Conservation (phyloP, 257 asterid species). For the Knoxia roxburghii region DNA sequence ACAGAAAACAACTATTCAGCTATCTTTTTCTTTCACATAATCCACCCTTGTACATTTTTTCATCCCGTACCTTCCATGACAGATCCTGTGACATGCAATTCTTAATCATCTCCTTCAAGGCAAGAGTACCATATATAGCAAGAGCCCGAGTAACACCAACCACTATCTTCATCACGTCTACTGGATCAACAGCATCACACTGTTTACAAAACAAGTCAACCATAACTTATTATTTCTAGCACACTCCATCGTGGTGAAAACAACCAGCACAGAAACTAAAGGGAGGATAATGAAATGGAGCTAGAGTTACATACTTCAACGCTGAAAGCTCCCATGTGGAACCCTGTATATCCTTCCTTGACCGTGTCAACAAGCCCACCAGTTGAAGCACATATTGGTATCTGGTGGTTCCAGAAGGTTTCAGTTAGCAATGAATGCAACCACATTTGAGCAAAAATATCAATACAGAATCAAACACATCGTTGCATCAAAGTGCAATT, state of each 20-base stretch:
- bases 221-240: background rate
- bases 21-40: too few species aligned
- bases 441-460: background rate
- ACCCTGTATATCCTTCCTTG: constrained; percentile 81
- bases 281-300: background rate
- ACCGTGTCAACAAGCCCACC: constrained; percentile 98
- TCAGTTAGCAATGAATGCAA: constrained; percentile 6
- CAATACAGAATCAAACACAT: background rate
- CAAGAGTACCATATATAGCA: constrained; percentile 45
- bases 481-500: background rate
- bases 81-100: constrained; percentile 90
- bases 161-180: constrained; percentile 68
- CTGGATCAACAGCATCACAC: constrained; percentile 68
- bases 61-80: constrained; percentile 85
- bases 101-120: constrained; percentile 58
- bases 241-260: background rate
- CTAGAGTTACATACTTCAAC: constrained; percentile 48
- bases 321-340: constrained; percentile 91
- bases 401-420: constrained; percentile 43
- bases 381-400: constrained; percentile 86
- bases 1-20: background rate
- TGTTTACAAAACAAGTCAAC: constrained; percentile 25
- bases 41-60: too few species aligned
- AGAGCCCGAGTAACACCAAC: constrained; percentile 58
- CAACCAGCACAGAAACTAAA: background rate